Evolutionary conservation across 345 rosid genomes (phyloP).

Genomic region (Gossypium sturtianum): DNA sequence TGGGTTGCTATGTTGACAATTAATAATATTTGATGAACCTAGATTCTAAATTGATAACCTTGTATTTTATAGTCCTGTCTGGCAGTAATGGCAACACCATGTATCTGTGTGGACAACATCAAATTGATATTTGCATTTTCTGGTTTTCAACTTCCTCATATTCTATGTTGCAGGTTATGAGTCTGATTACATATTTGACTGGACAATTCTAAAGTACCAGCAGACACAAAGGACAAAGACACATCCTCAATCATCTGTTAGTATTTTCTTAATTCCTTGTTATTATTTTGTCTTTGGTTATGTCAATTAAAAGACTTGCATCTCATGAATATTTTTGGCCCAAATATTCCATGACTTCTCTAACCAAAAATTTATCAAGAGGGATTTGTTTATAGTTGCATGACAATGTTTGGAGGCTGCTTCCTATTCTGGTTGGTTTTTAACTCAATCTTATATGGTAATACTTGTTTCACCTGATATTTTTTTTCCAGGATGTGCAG

Average conservation of each 20-base stretch:
- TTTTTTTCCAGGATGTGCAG: slow-evolving; percentile 22
- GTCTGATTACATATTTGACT: slow-evolving; percentile 82
- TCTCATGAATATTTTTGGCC: not conserved
- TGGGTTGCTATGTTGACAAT: not conserved
- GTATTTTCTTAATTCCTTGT: slow-evolving; percentile 8
- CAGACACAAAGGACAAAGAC: slow-evolving; percentile 63
- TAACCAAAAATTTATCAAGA: not conserved
- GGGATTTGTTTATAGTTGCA: not conserved
- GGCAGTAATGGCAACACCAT: not conserved
- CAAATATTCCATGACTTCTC: not conserved
- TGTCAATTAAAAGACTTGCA: not conserved
- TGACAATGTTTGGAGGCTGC: not conserved
- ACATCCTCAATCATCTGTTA: slow-evolving; percentile 57
- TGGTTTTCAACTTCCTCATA: not conserved
- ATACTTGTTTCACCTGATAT: not conserved
- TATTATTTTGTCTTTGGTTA: not conserved
- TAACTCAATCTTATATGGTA: not conserved
- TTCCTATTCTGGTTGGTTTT: not conserved
- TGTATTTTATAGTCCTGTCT: slow-evolving; percentile 2
- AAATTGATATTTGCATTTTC: slow-evolving; percentile 8
- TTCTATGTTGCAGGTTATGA: slow-evolving; percentile 53
- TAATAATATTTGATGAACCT: not conserved
- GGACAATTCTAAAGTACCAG: slow-evolving; percentile 93
- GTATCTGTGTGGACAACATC: not conserved
- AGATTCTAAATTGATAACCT: not conserved